phyloP scores from a whole-genome alignment of 352 stramenopile species.

The Globisporangium nodosum region DNA sequence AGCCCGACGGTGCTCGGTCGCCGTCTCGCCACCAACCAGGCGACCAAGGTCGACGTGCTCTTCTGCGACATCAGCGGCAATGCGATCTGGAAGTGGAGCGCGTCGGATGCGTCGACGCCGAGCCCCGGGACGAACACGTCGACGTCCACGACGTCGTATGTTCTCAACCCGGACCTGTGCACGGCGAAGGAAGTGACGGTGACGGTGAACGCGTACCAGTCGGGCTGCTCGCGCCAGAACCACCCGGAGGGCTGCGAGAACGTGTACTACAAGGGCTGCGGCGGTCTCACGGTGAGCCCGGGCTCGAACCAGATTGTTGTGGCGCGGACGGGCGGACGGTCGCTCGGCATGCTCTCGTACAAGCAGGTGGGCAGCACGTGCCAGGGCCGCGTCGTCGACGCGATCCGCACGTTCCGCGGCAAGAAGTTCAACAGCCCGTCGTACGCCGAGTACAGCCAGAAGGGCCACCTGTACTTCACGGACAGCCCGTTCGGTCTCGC shows the following conservation, averaged over 20 bases:
- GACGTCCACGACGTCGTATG: constrained; percentile 15
- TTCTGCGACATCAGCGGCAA: constrained; percentile 74
- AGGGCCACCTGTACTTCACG: constrained; percentile 72
- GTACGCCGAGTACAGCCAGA: constrained; percentile 56
- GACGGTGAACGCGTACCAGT: constrained; percentile 59
- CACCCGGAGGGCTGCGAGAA: constrained; percentile 55
- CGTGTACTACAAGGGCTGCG: constrained; percentile 74
- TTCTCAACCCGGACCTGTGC: constrained; percentile 19
- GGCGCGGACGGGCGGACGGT: constrained; percentile 66
- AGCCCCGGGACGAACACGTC: constrained; percentile 27
- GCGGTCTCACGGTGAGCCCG: constrained; percentile 67
- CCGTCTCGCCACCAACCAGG: constrained; percentile 19
- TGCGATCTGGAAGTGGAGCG: constrained; percentile 70
- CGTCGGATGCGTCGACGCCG: constrained; percentile 23
- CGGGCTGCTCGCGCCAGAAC: constrained; percentile 62
- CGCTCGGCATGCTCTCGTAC: constrained; percentile 68
- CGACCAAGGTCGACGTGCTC: constrained; percentile 41
- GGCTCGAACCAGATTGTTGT: constrained; percentile 62
- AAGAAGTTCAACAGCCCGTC: constrained; percentile 77
- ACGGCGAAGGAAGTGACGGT: constrained; percentile 29
- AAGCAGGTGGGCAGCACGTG: constrained; percentile 38
- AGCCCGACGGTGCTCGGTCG: constrained; percentile 26
- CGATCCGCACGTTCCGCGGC: constrained; percentile 63
- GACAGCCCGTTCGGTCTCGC: constrained; percentile 75
- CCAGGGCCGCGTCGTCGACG: constrained; percentile 70